These are phyloP conservation scores for Tolypocladium paradoxum DNA, from an alignment of 2,329 filamentous ascomycete species.

Conservation along the genomic window DNA sequence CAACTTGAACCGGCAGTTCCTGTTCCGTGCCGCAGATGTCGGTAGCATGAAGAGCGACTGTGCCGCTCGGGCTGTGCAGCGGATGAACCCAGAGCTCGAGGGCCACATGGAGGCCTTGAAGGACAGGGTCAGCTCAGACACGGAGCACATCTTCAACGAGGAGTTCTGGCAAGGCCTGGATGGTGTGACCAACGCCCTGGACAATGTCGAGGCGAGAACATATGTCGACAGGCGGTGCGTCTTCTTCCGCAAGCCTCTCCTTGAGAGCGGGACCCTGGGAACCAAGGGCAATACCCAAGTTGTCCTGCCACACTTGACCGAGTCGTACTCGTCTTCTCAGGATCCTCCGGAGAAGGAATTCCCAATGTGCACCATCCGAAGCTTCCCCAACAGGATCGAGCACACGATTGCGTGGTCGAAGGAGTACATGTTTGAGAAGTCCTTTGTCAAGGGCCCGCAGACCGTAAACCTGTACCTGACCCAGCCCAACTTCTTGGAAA, in stretches of 20 bases:
- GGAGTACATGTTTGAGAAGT: slow-evolving; percentile 80
- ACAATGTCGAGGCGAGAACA: slow-evolving; percentile 93
- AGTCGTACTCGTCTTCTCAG: slow-evolving; percentile 91
- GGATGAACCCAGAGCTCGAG: slow-evolving; percentile 87
- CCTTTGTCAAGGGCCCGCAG: slow-evolving; percentile 87
- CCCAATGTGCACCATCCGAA: slow-evolving; percentile 95
- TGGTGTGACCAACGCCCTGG: slow-evolving; percentile 90
- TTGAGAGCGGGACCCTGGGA: slow-evolving; percentile 95
- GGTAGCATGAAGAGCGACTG: slow-evolving; percentile 95
- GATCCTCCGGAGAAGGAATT: slow-evolving; percentile 98
- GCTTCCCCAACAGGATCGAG: slow-evolving; percentile 97
- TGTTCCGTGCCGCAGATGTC: slow-evolving; percentile 89
- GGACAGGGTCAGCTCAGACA: slow-evolving; percentile 84
- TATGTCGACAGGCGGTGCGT: slow-evolving; percentile 95
- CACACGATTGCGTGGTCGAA: slow-evolving; percentile 98
- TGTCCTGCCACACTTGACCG: slow-evolving; percentile 78
- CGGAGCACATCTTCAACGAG: slow-evolving; percentile 90
- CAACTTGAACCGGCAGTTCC: slow-evolving; percentile 93
- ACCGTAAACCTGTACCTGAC: slow-evolving; percentile 89
- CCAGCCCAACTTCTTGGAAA: slow-evolving; percentile 81
- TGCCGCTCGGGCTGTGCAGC: slow-evolving; percentile 77
- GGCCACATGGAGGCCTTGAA: slow-evolving; percentile 79
- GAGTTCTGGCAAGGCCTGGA: slow-evolving; percentile 81
- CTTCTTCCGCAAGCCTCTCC: slow-evolving; percentile 92
- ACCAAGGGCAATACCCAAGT: slow-evolving; percentile 99